Conservation (phyloP, 192 early-diverging fungal species). For the Martensiomyces pterosporus region DNA sequence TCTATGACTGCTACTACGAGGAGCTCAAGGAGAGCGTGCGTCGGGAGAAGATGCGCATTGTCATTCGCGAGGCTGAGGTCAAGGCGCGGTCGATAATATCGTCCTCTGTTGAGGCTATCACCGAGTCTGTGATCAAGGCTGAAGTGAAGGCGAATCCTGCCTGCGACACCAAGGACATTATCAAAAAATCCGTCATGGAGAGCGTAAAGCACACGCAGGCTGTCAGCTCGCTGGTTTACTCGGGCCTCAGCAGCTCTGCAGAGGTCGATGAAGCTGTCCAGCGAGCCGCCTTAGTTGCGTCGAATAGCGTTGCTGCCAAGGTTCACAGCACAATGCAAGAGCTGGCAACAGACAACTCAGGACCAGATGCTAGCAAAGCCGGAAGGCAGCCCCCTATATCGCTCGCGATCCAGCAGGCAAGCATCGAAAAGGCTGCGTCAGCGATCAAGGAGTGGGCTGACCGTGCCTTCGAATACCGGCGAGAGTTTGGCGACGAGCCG, state of each 20-base stretch:
- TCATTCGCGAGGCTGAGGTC: constrained; percentile 12
- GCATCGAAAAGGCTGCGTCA: not conserved
- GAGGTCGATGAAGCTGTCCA: not conserved
- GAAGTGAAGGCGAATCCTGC: not conserved
- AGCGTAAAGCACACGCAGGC: constrained; percentile 13
- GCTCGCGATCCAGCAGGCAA: not conserved
- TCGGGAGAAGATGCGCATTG: constrained; percentile 23
- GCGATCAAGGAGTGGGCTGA: constrained; percentile 12
- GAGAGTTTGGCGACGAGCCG: constrained; percentile 10
- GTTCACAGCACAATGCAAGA: too few relatives aligned
- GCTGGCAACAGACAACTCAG: too few relatives aligned
- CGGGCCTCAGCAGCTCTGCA: not conserved
- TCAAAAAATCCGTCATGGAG: constrained; percentile 13
- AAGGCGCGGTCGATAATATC: constrained; percentile 16
- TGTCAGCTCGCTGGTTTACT: constrained; percentile 1
- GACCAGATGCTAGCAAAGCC: too few relatives aligned
- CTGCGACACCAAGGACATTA: constrained; percentile 1
- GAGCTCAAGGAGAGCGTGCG: constrained; percentile 33
- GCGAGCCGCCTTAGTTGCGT: too few relatives aligned
- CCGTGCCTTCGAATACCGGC: constrained; percentile 4
- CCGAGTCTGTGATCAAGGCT: constrained; percentile 11
- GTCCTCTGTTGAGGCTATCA: constrained; percentile 16
- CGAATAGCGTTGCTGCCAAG: too few relatives aligned
- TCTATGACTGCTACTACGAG: constrained; percentile 44
- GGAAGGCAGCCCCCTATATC: not conserved